These are phyloP conservation scores for Penicillium arizonense DNA, from an alignment of 495 filamentous ascomycete genomes.

Conservation along the genomic window DNA sequence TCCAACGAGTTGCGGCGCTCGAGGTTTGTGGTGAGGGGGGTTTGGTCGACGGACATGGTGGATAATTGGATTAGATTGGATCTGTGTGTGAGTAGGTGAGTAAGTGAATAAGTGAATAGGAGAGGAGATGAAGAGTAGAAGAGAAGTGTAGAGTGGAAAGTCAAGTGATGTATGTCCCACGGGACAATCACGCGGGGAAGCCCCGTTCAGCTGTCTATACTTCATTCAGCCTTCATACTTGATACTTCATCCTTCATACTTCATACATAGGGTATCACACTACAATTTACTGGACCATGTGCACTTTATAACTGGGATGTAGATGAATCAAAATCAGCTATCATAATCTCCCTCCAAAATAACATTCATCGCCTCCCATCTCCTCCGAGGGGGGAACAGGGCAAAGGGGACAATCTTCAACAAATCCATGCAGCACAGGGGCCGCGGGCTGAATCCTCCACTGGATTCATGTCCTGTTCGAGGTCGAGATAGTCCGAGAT, in stretches of 20 bases:
- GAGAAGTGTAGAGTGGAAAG: constrained; percentile 3
- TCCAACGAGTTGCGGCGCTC: constrained; percentile 87
- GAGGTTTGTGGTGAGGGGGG: constrained; percentile 39
- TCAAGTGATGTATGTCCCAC: constrained; percentile 19
- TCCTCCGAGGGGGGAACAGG: constrained; percentile 8
- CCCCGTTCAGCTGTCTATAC: neutral
- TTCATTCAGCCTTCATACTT: neutral
- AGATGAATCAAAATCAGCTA: neutral
- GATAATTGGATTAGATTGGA: constrained; percentile 1
- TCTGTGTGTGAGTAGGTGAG: neutral
- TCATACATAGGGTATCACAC: too few relatives aligned
- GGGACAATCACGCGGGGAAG: constrained; percentile 21
- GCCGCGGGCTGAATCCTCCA: constrained; percentile 48
- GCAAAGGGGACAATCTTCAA: constrained; percentile 11
- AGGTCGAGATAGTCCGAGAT: constrained; percentile 9
- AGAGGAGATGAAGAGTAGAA: neutral
- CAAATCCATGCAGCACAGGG: constrained; percentile 14
- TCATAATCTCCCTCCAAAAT: constrained; percentile 2
- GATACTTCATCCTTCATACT: too few relatives aligned
- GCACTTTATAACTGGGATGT: neutral
- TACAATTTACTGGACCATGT: neutral
- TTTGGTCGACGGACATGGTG: constrained; percentile 39
- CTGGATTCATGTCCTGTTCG: constrained; percentile 43
- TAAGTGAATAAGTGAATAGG: neutral
- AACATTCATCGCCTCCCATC: constrained; percentile 3